Base-by-base conservation (phyloP, 495 filamentous ascomycete species). In the Daldinia childiae region DNA sequence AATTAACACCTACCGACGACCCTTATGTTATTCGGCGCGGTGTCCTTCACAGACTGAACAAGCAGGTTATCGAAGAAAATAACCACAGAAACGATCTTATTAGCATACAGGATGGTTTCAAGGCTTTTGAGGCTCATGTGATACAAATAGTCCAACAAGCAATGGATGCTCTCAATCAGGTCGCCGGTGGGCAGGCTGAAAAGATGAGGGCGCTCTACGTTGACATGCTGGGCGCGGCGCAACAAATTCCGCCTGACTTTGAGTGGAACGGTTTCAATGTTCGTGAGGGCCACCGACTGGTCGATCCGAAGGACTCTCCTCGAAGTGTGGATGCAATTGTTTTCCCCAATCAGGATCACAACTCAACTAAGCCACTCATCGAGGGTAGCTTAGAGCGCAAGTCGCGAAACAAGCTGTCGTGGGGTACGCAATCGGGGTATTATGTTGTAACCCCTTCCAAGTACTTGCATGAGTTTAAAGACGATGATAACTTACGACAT, bases 401-500 rank as follows among this genome's bases (percentile, higher is more conserved):
- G 81, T 90, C 88, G 41, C 90, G 91, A 48, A 91, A 93, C 68
- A 86, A 93, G 66, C 83, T 89, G 39, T 86, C 85, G 69, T 87
- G 93, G 81, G 90, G 90, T 65, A 97, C 92, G 80, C 90, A 86
- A 64, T 87, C 92, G 1, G 87, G 85, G 65, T 97, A 94, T 83
- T 99, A 97, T 75, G 94, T 95, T 54, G 88, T 98, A 29, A 97
- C 93, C 3, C 90, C 91, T 0, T 86, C 90, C 21, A 90, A 91
- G 68, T 99, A 90, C 80, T 83, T 99, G 52, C 95, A 98, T 80
- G 95, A 98, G 76, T 98, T 96, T 85, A 97, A 97, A 79, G 93
- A 95, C 74, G 90, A 90, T 76, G 95, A 99, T 79, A 90, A 97
- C 76, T 82, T 92, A 75, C 87, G 86, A 58, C 86, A 87, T 71